Conservation (phyloP, 1,139 yeast species). For the Nakaseomyces uthaithaninus region DNA sequence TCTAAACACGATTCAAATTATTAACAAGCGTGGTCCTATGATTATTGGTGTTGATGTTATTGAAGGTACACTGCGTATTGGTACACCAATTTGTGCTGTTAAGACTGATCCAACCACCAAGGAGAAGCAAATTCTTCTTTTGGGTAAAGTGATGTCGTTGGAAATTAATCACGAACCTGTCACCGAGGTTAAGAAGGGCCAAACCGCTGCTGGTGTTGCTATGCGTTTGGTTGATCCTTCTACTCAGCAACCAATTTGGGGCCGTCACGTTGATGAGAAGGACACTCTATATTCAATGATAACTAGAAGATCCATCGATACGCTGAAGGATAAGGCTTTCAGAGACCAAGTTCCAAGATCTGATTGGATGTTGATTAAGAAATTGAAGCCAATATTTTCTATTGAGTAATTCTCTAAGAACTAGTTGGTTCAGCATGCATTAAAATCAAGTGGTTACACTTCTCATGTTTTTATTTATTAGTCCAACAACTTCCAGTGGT, state of each 20-base stretch:
- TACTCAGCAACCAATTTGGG: conserved; percentile 94
- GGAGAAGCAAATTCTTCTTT: conserved; percentile 58
- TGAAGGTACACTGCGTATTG: conserved; percentile 82
- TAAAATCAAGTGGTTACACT: too few relatives aligned
- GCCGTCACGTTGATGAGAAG: conserved; percentile 93
- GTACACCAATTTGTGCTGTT: conserved; percentile 95
- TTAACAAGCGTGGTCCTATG: conserved; percentile 98
- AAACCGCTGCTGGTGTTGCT: conserved; percentile 96
- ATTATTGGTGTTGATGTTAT: conserved; percentile 95
- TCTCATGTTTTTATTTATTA: too few relatives aligned
- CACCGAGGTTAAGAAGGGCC: conserved; percentile 81
- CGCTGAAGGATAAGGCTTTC: conserved; percentile 97
- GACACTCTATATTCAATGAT: conserved; percentile 84
- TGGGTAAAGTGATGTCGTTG: conserved; percentile 81
- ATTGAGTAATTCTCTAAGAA: conserved; percentile 22
- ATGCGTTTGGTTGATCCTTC: conserved; percentile 93
- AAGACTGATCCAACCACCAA: conserved; percentile 81
- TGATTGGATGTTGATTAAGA: conserved; percentile 88
- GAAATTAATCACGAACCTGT: conserved; percentile 90
- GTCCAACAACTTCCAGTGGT: too few relatives aligned
- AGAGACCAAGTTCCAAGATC: conserved; percentile 88
- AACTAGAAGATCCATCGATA: conserved; percentile 83
- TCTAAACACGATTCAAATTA: conserved; percentile 86
- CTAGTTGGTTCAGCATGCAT: background rate
- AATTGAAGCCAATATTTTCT: conserved; percentile 76